Base-by-base conservation (phyloP, 2,329 filamentous ascomycete genomes). In the Calonectria ilicicola region DNA sequence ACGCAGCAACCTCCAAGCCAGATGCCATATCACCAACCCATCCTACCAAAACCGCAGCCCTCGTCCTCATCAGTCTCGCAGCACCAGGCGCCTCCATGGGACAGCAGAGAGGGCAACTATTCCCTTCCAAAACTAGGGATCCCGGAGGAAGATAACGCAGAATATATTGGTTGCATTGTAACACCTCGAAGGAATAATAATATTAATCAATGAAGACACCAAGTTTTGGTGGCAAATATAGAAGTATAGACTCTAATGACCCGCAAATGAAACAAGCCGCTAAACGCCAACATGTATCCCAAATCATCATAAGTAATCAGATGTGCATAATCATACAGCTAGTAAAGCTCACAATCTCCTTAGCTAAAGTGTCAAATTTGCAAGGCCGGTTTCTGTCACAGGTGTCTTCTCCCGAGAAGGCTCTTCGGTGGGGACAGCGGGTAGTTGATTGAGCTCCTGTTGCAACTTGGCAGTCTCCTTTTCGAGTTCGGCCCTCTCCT, bases 361-460 rank as follows among this genome's bases (percentile, higher is more conserved):
- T 72, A n/a, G n/a, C 65, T 76, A 78, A 56, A 83, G 74, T 7
- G 81, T 76, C 65, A 85, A 74, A 19, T 81, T 80, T 8, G 76
- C 82, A 56, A 85, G 83, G 15, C 82, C 84, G 38, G 84, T 84
- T 64, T 85, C 83, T 68, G 83, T 81, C 42, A 85, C 84, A 9
- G 82, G 81, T 23, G 80, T 81, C 56, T 80, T 78, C 58, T 78
- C 79, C 38, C 77, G 74, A 67, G 84, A 80, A 38, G 82, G 82
- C 64, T 86, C 83, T 35, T 82, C 77, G 5, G 73, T 69, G 8
- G 85, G 85, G 19, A 85, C 80, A 7, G 83, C 81, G 42, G 87
- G 87, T 60, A 89, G 79, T 71, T 88, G 86, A 49, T 89, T 88
- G 38, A 93, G 83, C 73, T 86, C 88, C 77, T 87, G 85, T 68